Conservation (phyloP, 805 yeast genomes). For the Candida tallmaniae region DNA sequence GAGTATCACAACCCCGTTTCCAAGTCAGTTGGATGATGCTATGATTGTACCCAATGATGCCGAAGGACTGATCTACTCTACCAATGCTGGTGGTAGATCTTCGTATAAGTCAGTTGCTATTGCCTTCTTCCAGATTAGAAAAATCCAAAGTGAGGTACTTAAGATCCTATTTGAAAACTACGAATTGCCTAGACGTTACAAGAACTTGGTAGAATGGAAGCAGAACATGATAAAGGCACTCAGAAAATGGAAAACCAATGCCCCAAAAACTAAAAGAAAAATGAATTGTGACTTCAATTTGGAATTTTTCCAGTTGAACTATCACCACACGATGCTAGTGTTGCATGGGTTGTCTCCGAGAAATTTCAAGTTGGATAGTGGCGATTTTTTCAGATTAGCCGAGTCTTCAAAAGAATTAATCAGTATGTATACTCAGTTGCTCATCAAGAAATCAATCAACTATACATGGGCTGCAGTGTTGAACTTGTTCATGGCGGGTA, state of each 20-base stretch:
- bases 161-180: slow-evolving; percentile 65
- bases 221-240: slow-evolving; percentile 45
- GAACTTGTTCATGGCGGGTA: slow-evolving; percentile 83
- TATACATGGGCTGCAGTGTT: slow-evolving; percentile 94
- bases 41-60: slow-evolving; percentile 38
- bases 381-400: slow-evolving; percentile 53
- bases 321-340: slow-evolving; percentile 67
- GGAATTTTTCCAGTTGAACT: slow-evolving; percentile 69
- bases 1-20: slow-evolving; percentile 64
- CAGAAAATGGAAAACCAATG: slow-evolving; percentile 56
- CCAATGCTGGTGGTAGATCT: slow-evolving; percentile 31
- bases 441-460: slow-evolving; percentile 56
- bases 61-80: slow-evolving; percentile 33
- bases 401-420: slow-evolving; percentile 67
- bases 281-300: slow-evolving; percentile 74
- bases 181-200: slow-evolving; percentile 63
- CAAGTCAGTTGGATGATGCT: slow-evolving; percentile 72
- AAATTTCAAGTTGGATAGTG: slow-evolving; percentile 47
- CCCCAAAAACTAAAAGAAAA: slow-evolving; percentile 51
- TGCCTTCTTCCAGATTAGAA: slow-evolving; percentile 64
- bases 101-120: slow-evolving; percentile 67
- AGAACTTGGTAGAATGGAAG: slow-evolving; percentile 60
- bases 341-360: slow-evolving; percentile 78
- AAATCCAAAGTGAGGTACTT: slow-evolving; percentile 74
- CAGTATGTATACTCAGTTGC: slow-evolving; percentile 54